Conservation (phyloP, 2,329 filamentous ascomycete genomes). For the Gnomoniopsis smithogilvyi region DNA sequence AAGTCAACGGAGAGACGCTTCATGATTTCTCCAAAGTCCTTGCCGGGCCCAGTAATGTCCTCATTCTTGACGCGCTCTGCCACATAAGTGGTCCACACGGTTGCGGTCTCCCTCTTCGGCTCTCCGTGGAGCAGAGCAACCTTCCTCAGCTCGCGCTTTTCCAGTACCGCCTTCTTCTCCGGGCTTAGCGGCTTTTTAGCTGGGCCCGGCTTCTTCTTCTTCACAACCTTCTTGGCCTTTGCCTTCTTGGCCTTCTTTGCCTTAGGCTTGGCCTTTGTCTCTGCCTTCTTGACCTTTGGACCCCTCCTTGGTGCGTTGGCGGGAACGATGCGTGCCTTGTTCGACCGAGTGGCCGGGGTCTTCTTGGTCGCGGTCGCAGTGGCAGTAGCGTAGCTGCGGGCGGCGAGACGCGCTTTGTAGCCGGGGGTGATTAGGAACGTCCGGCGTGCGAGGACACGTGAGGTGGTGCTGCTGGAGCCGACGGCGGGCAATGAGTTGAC, state of each 20-base stretch:
- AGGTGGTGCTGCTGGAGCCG: background rate
- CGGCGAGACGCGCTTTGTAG: conserved; percentile 11
- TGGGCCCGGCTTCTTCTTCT: conserved; percentile 22
- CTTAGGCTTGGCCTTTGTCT: conserved; percentile 5
- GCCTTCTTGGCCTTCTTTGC: conserved; percentile 16
- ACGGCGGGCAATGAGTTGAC: background rate
- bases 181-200: conserved; percentile 31
- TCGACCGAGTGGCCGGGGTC: conserved; percentile 16
- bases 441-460: conserved; percentile 12
- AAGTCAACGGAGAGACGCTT: conserved; percentile 29
- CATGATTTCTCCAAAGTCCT: conserved; percentile 22
- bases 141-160: conserved; percentile 36
- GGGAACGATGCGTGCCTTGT: conserved; percentile 24
- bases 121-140: conserved; percentile 36
- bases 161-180: conserved; percentile 34
- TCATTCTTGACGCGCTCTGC: conserved; percentile 27
- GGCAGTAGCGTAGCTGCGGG: conserved; percentile 20
- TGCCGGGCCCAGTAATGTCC: background rate
- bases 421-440: conserved; percentile 15
- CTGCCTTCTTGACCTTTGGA: conserved; percentile 22
- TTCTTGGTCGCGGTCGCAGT: conserved; percentile 22
- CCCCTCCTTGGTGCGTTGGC: conserved; percentile 12
- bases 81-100: conserved; percentile 37
- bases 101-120: conserved; percentile 30
- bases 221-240: conserved; percentile 18